Evolutionary conservation across 768 basidiomycete genomes (phyloP).

Genomic region (Serpula lacrymans): DNA sequence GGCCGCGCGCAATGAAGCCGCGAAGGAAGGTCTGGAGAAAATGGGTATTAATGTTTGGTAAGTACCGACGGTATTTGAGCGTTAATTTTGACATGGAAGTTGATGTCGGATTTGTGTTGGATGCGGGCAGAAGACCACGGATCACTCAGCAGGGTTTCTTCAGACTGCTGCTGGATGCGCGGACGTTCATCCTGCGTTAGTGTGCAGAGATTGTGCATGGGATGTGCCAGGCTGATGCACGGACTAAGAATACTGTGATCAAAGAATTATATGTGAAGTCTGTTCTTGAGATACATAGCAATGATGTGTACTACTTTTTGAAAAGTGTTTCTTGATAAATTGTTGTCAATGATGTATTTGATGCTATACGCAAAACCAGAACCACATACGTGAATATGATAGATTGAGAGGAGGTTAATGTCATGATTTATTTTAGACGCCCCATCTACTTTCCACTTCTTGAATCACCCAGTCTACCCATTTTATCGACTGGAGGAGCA

Average conservation of each 20-base stretch:
- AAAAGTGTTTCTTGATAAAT: background rate
- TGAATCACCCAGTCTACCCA: constrained; percentile 44
- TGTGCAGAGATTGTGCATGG: constrained; percentile 62
- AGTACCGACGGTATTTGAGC: constrained; percentile 17
- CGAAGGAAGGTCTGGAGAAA: constrained; percentile 63
- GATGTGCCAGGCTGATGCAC: constrained; percentile 10
- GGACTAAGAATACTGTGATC: background rate
- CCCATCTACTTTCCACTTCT: background rate
- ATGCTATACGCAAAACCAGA: too few relatives aligned
- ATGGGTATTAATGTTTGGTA: constrained; percentile 56
- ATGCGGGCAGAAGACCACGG: constrained; percentile 17
- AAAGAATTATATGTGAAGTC: background rate
- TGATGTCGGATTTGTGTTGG: background rate
- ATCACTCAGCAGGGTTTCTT: constrained; percentile 48
- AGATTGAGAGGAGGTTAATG: too few relatives aligned
- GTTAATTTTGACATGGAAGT: background rate
- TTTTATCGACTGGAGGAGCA: constrained; percentile 63
- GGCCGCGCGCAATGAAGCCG: constrained; percentile 76
- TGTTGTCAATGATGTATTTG: too few relatives aligned
- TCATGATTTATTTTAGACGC: background rate
- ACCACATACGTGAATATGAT: too few relatives aligned
- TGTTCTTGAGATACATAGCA: too few relatives aligned
- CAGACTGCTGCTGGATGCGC: constrained; percentile 56
- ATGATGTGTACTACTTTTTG: too few relatives aligned
- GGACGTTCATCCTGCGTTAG: constrained; percentile 51